Evolutionary conservation across 2,329 filamentous ascomycete genomes (phyloP).

Genomic region (Trichothecium roseum): DNA sequence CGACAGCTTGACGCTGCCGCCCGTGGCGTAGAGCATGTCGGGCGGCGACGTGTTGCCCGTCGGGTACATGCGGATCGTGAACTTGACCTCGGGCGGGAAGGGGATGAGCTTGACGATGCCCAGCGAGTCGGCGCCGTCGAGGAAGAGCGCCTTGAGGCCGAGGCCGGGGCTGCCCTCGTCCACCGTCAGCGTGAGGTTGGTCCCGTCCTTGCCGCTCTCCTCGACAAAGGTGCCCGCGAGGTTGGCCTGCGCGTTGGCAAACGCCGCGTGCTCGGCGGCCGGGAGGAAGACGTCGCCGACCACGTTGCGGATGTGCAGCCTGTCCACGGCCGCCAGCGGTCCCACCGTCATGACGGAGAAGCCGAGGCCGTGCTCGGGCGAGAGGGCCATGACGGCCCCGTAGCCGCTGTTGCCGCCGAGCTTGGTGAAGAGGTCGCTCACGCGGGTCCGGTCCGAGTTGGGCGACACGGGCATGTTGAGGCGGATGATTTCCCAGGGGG

Average conservation of each 20-base stretch:
- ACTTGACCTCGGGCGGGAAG: background rate
- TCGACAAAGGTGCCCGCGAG: conserved; percentile 10
- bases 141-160: background rate
- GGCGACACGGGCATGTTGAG: conserved; percentile 5
- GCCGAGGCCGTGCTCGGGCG: conserved; percentile 12
- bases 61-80: background rate
- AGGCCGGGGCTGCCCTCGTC: conserved; percentile 5
- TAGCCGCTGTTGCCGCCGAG: conserved; percentile 17
- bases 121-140: background rate
- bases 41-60: background rate
- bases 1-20: background rate
- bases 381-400: conserved; percentile 9
- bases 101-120: background rate
- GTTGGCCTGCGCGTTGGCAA: conserved; percentile 9
- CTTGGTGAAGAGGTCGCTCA: conserved; percentile 17
- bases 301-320: conserved; percentile 8
- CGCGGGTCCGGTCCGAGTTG: conserved; percentile 12
- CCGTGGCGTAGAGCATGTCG: background rate
- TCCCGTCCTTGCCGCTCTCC: conserved; percentile 5
- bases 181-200: conserved; percentile 10
- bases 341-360: conserved; percentile 17
- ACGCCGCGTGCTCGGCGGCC: conserved; percentile 10
- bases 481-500: conserved; percentile 12
- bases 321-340: conserved; percentile 6
- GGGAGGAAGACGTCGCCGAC: conserved; percentile 10